Percentiles rank a stretch among this genome's conserved stretches.
phyloP scores from a whole-genome alignment of 2,329 filamentous ascomycete species.

The Xylariaceae sp. region DNA sequence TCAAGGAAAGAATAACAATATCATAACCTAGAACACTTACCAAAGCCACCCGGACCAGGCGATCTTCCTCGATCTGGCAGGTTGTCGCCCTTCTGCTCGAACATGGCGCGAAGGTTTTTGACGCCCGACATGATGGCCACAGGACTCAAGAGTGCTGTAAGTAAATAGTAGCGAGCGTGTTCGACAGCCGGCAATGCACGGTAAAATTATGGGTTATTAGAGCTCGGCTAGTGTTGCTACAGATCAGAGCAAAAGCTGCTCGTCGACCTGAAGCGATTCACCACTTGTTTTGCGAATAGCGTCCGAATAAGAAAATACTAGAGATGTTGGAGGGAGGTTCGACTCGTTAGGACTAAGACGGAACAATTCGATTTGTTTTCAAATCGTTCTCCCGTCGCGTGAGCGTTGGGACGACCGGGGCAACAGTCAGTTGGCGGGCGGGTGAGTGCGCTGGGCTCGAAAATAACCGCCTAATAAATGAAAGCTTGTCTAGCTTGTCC shows the following conservation, averaged over 20 bases:
- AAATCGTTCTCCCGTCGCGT: background rate
- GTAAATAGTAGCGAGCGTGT: slow-evolving; percentile 11
- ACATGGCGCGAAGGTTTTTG: slow-evolving; percentile 72
- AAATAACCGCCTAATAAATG: slow-evolving; percentile 2
- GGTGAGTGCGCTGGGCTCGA: slow-evolving; percentile 3
- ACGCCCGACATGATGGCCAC: slow-evolving; percentile 58
- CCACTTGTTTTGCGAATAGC: slow-evolving; percentile 12
- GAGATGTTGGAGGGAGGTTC: background rate
- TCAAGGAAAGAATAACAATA: too few species aligned
- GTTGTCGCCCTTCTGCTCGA: slow-evolving; percentile 66
- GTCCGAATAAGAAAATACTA: too few species aligned
- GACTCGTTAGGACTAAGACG: too few species aligned
- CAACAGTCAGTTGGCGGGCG: too few species aligned
- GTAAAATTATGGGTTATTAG: slow-evolving; percentile 4
- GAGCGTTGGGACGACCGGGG: background rate
- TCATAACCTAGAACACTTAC: too few species aligned
- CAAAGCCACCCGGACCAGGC: slow-evolving; percentile 43
- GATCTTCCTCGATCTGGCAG: slow-evolving; percentile 64
- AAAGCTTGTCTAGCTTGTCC: slow-evolving; percentile 14
- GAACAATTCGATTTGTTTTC: background rate
- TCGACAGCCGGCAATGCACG: slow-evolving; percentile 4
- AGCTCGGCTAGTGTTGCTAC: slow-evolving; percentile 23
- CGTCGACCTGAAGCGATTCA: slow-evolving; percentile 18
- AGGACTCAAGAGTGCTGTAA: slow-evolving; percentile 13
- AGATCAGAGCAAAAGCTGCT: slow-evolving; percentile 22